phyloP scores from a whole-genome alignment of 2,329 filamentous ascomycete species.

The Davidsoniella eucalypti region DNA sequence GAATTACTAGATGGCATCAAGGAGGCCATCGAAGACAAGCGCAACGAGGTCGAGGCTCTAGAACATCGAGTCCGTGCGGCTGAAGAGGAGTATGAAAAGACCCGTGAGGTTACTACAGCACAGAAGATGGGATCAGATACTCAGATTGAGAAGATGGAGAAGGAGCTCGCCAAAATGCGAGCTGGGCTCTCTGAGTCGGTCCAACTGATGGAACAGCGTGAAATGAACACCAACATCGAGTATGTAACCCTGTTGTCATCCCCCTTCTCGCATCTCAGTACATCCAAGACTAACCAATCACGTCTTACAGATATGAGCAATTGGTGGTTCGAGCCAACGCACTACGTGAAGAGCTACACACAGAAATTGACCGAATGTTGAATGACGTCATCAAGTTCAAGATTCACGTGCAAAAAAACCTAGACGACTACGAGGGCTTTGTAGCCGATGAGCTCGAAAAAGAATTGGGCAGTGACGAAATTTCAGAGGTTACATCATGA shows the following conservation, averaged over 20 bases:
- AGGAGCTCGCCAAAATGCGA: conserved; percentile 88
- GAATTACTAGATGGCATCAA: conserved; percentile 88
- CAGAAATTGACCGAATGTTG: conserved; percentile 85
- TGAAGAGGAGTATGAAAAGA: conserved; percentile 86
- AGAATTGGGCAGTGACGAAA: conserved; percentile 52
- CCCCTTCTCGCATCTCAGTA: not conserved
- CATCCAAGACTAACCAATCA: not conserved
- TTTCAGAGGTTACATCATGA: conserved; percentile 10
- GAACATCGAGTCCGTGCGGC: conserved; percentile 77
- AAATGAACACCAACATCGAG: conserved; percentile 96
- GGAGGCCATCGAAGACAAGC: conserved; percentile 92
- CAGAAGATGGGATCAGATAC: conserved; percentile 80
- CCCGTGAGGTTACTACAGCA: conserved; percentile 69
- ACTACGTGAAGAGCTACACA: conserved; percentile 92
- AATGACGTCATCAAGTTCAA: conserved; percentile 99
- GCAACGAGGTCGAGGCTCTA: conserved; percentile 77
- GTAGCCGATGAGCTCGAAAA: conserved; percentile 86
- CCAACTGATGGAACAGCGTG: conserved; percentile 80
- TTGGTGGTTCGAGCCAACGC: conserved; percentile 68
- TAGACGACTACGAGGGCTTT: conserved; percentile 90
- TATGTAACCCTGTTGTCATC: conserved; percentile 28
- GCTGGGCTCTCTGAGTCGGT: conserved; percentile 69
- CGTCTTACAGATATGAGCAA: conserved; percentile 61
- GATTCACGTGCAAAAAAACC: conserved; percentile 79
- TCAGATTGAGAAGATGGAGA: conserved; percentile 98